Evolutionary conservation across 1,139 yeast species (phyloP).

Genomic region (Candida sp.): DNA sequence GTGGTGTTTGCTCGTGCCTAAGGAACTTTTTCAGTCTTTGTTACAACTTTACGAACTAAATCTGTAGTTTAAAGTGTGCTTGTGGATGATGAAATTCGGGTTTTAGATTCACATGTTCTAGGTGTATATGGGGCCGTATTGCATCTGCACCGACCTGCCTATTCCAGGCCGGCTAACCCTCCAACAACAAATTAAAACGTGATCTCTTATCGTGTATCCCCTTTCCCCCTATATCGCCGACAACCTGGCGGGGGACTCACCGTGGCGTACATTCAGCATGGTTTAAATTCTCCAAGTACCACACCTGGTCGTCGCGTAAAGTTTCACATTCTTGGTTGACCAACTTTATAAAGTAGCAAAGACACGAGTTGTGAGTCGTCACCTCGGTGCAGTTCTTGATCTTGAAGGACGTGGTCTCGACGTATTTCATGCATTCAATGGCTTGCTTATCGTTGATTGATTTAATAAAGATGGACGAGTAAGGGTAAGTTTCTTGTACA

Average conservation of each 20-base stretch:
- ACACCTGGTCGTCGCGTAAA: slow-evolving; percentile 6
- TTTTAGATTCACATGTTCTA: no score
- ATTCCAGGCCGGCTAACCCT: no score
- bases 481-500: slow-evolving; percentile 3
- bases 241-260: no score
- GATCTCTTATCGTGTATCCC: no score
- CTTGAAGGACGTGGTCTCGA: slow-evolving; percentile 6
- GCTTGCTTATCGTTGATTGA: slow-evolving; percentile 5
- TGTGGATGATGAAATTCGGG: no score
- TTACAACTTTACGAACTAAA: no score
- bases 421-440: slow-evolving; percentile 11
- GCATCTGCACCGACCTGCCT: no score
- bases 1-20: no score
- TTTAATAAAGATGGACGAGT: slow-evolving; percentile 7
- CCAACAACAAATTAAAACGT: no score
- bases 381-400: slow-evolving; percentile 4
- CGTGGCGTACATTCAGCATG: slow-evolving; percentile 3
- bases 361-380: slow-evolving; percentile 3
- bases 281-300: slow-evolving; percentile 11
- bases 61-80: no score
- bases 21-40: no score
- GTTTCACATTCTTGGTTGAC: slow-evolving; percentile 9
- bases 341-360: slow-evolving; percentile 11
- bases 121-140: no score
- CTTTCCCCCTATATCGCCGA: not conserved